Evolutionary conservation across 2,329 filamentous ascomycete species (phyloP), one percentile per base, ranked within the genome.

Genomic region (Fusarium poae): DNA sequence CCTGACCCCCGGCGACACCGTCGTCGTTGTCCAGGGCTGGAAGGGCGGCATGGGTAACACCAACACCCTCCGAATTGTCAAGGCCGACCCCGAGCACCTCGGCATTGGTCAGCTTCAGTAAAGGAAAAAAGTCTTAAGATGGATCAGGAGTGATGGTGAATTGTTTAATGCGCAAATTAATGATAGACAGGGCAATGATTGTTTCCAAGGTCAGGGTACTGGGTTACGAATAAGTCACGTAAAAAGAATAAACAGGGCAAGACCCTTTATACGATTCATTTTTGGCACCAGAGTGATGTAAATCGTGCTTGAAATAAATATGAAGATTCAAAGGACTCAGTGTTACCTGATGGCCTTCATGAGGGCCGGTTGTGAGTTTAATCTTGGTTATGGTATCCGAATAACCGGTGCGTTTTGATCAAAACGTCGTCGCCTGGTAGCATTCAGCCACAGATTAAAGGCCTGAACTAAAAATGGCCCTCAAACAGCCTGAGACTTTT

Each of bases 1-100:
- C 49, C 84, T 97, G 67, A 86, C 83, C 77, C 83, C 88, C 77
- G 91, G 90, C 71, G 92, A 94, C 77, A 88, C 89, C 32, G 89
- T 96, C 57, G 88, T 96, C 66, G 93, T 94, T 73, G 92, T 97
- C 39, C 93, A 97, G 82, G 92, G 92, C 82, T 97, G 92, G 92
- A 91, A 93, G 84, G 93, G 93, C 76, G 93, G 93, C 74, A 93
- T 94, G 90, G 92, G 93, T 75, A 92, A 96, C 85, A 97, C 93
- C 79, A 97, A 96, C 86, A 96, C 93, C 43, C 81, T 89, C 74
- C 87, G 87, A 64, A 87, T 89, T 63, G 86, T 89, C 78, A 87
- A 86, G 81, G 87, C 87, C 46, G 85, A 89, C 75, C 82, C 84
- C 21, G 82, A 86, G 73, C 83, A 87, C 78, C 83, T 89, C 49